A percentile compares a stretch with the other conserved stretches of the same genome.
Evolutionary conservation across 202 grass and related monocot species (phyloP).

Genomic region (Eragrostis tef): DNA sequence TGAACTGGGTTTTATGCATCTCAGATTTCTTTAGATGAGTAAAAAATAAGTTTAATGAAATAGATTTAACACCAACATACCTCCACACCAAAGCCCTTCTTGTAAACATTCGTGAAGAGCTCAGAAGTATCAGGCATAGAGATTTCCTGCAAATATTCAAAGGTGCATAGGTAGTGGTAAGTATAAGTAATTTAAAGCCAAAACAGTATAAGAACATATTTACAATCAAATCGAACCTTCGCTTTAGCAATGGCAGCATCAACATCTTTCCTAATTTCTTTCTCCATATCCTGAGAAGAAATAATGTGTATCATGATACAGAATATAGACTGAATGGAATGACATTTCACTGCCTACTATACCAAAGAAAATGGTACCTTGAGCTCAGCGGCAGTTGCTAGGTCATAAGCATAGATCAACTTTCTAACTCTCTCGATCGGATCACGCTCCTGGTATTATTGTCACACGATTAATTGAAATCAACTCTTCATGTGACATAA

Average conservation of each 20-base stretch:
- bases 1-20: neutral
- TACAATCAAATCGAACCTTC: constrained; percentile 61
- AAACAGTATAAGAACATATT: constrained; percentile 12
- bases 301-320: constrained; percentile 16
- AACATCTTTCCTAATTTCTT: constrained; percentile 87
- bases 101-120: constrained; percentile 90
- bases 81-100: constrained; percentile 77
- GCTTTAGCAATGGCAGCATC: constrained; percentile 87
- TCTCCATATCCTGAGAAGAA: constrained; percentile 73
- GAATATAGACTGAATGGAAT: neutral
- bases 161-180: constrained; percentile 45
- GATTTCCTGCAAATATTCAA: constrained; percentile 68
- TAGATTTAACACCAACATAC: constrained; percentile 53
- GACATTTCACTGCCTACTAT: constrained; percentile 2
- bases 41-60: neutral
- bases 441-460: constrained; percentile 74
- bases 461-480: constrained; percentile 41
- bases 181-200: constrained; percentile 31
- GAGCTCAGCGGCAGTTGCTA: constrained; percentile 76
- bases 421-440: constrained; percentile 92
- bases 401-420: constrained; percentile 76
- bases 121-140: constrained; percentile 87
- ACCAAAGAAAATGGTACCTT: constrained; percentile 59
- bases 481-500: neutral
- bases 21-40: neutral